These are phyloP conservation scores for Xylaria curta DNA, from an alignment of 495 filamentous ascomycete species.

Conservation along the genomic window DNA sequence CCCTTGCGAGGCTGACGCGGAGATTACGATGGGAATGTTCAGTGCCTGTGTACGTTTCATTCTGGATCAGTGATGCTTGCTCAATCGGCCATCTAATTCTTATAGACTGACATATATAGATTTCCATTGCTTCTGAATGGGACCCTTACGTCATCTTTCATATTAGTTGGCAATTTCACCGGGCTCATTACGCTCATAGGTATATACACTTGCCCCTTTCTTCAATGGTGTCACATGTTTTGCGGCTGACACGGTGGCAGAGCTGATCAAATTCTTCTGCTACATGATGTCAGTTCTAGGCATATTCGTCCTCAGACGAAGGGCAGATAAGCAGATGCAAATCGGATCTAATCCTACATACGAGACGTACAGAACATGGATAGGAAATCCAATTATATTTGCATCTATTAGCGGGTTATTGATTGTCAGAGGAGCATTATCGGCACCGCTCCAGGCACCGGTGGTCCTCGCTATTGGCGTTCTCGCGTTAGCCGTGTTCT, in stretches of 20 bases:
- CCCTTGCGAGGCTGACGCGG: conserved; percentile 29
- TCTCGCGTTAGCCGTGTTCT: conserved; percentile 36
- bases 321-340: conserved; percentile 13
- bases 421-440: conserved; percentile 36
- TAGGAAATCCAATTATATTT: conserved; percentile 31
- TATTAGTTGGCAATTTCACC: conserved; percentile 30
- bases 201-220: conserved; percentile 26
- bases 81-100: not conserved
- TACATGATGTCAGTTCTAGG: conserved; percentile 31
- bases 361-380: conserved; percentile 31
- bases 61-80: not conserved
- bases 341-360: conserved; percentile 22
- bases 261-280: conserved; percentile 30
- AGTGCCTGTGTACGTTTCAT: conserved; percentile 29
- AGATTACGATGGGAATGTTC: conserved; percentile 30
- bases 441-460: conserved; percentile 33
- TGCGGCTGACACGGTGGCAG: conserved; percentile 29
- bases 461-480: conserved; percentile 34
- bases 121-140: conserved; percentile 29
- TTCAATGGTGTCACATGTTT: not conserved
- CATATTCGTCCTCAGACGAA: conserved; percentile 28
- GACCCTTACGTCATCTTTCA: conserved; percentile 29
- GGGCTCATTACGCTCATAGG: conserved; percentile 34
- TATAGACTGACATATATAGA: conserved; percentile 14
- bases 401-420: conserved; percentile 26